Percentiles rank a stretch among this genome's conserved stretches.
These are phyloP conservation scores for Diaporthe sp. DNA, from an alignment of 2,329 filamentous ascomycete species.

Conservation along the genomic window DNA sequence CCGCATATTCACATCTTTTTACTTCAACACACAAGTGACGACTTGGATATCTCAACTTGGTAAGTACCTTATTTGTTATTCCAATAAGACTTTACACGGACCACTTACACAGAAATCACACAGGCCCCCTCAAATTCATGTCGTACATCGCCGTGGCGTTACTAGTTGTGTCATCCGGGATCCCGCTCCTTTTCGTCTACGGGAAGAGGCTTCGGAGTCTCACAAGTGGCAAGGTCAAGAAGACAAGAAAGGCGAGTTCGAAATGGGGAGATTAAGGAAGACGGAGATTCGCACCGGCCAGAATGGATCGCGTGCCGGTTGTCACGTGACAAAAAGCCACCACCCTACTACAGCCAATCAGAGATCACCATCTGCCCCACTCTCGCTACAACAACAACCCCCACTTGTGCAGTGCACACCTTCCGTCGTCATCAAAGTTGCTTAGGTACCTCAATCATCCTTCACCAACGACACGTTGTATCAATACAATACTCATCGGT, in stretches of 20 bases:
- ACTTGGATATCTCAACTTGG: constrained; percentile 45
- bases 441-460: no score
- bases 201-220: constrained; percentile 47
- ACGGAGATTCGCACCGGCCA: no score
- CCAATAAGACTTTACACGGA: fast-evolving
- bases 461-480: no score
- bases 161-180: constrained; percentile 48
- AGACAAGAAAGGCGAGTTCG: neutral
- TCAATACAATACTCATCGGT: no score
- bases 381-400: no score
- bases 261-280: neutral
- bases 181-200: constrained; percentile 48
- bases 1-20: constrained; percentile 48
- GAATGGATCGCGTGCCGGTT: no score
- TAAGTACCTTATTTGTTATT: neutral
- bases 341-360: no score
- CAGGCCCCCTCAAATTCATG: constrained; percentile 27
- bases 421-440: no score
- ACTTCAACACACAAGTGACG: constrained; percentile 47
- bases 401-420: no score
- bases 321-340: no score
- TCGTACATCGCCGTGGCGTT: constrained; percentile 5
- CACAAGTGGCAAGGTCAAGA: constrained; percentile 48
- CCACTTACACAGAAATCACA: neutral
- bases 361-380: no score